These are phyloP conservation scores for Aphanomyces euteiches DNA, from an alignment of 352 stramenopile species.

Conservation along the genomic window DNA sequence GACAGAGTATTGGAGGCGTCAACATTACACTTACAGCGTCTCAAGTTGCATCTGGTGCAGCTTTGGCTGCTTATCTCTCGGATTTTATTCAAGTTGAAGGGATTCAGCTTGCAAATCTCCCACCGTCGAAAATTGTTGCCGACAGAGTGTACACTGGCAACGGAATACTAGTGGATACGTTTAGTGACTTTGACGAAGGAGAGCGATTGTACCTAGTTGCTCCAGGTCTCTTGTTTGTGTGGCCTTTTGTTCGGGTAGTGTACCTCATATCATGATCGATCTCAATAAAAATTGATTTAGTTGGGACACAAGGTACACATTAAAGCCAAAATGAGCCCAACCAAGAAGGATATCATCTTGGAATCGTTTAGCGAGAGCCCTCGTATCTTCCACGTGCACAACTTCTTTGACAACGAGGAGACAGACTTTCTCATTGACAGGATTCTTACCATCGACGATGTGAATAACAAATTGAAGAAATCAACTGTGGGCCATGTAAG, in stretches of 20 bases:
- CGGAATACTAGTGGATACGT: constrained; percentile 49
- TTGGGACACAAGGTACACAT: constrained; percentile 68
- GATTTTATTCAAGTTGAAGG: constrained; percentile 75
- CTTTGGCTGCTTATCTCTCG: constrained; percentile 74
- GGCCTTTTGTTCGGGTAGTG: constrained; percentile 61
- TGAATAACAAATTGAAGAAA: constrained; percentile 76
- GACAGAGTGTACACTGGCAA: constrained; percentile 72
- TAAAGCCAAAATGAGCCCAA: constrained; percentile 50
- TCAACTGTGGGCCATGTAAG: constrained; percentile 70
- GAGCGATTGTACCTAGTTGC: constrained; percentile 73
- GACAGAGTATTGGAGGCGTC: constrained; percentile 69
- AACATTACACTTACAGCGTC: constrained; percentile 64
- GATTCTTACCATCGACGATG: constrained; percentile 78
- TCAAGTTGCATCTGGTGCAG: constrained; percentile 43
- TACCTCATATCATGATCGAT: not conserved
- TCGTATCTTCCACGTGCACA: constrained; percentile 79
- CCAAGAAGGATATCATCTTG: constrained; percentile 55
- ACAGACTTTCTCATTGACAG: constrained; percentile 73
- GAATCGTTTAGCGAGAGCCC: constrained; percentile 77
- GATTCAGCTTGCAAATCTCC: constrained; percentile 34
- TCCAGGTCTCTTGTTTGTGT: constrained; percentile 66
- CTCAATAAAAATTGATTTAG: constrained; percentile 11
- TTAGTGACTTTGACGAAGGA: constrained; percentile 48
- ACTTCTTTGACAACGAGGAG: constrained; percentile 83
- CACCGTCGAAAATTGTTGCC: constrained; percentile 41